These are phyloP conservation scores for Penicillium manginii DNA, from an alignment of 495 filamentous ascomycete species.

Conservation along the genomic window DNA sequence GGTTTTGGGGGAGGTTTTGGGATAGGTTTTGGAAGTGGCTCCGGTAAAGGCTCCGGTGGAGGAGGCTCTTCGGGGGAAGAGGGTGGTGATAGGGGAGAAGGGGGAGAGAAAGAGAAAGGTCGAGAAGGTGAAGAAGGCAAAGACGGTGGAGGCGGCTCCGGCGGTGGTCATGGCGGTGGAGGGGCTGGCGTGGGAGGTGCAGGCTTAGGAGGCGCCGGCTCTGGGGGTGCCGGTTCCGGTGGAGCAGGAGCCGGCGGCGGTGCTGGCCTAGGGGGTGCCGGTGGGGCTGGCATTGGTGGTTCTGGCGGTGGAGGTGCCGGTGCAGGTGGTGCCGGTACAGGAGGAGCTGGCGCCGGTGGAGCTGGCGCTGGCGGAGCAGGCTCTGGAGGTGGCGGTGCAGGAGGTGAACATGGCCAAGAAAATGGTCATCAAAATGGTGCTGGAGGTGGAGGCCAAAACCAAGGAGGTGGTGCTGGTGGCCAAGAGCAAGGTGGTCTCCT, in stretches of 20 bases:
- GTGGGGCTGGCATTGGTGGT: background rate
- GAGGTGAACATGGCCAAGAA: background rate
- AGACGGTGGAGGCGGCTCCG: background rate
- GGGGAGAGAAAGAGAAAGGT: background rate
- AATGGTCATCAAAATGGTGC: conserved; percentile 2
- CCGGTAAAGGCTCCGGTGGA: background rate
- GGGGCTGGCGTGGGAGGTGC: background rate
- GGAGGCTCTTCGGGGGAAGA: conserved; percentile 1
- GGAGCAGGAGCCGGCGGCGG: background rate
- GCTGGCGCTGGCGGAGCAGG: background rate
- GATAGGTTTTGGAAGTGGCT: conserved; percentile 11
- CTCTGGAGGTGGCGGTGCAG: background rate
- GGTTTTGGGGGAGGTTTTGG: conserved; percentile 12
- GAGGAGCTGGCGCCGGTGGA: background rate
- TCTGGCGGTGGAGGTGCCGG: background rate
- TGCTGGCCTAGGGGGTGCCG: background rate
- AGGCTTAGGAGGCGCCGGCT: background rate
- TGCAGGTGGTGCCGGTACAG: background rate
- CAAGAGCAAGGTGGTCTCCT: too few relatives aligned
- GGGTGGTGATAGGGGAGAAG: background rate
- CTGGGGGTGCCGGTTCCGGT: background rate
- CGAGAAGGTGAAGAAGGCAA: background rate
- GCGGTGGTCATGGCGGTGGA: background rate
- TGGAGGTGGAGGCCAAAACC: background rate
- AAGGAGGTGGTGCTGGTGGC: too few relatives aligned